Base-by-base conservation (phyloP, 192 early-diverging fungal genomes). In the Chytriomyces sp. region DNA sequence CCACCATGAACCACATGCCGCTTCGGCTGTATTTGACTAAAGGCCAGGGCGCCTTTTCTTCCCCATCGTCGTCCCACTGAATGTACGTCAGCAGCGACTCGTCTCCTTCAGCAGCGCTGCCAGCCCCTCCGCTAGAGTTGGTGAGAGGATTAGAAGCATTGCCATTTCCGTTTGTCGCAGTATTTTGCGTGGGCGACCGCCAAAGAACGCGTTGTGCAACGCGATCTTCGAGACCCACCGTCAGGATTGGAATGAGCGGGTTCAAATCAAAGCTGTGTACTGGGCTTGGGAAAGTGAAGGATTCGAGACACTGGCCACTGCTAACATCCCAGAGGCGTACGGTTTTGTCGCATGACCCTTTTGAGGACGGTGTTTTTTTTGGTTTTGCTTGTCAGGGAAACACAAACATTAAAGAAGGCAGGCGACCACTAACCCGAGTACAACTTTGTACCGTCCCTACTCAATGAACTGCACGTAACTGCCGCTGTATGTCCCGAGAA, bases 231-330 rank as follows among this genome's bases (percentile, higher is more conserved):
- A 73, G 61, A 24, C 76, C 76, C n/a, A 68, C 76, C 6, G 66
- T 77, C 6, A 77, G 60, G 44, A 77, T 68, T 28, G 60, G 60
- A 28, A 47, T 68, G 9, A 77, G 43, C 10, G 76, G 76, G 20
- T 77, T 68, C 65, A 77, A 49, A 59, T 77, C 76, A 28, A 77
- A 67, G 43, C 67, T 70, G 67, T 77, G 59, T 5, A 77, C 60
- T 23, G n/a, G 67, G 59, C 67, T 60, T 8, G 67, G 35, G 62
- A 79, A 79, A 3, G 16, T 48, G 62, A 65, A 76, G 7, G 26
- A n/a, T 69, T 73, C 64, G 18, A 75, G 64, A 16, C 35, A 60
- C 7, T 79, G 20, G 8, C 65, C 64, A 5, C 35, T 66, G 35
- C 16, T 10, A 7, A 79, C 44, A 47, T 74, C 69, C 78, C 78